Percentiles rank a stretch among this genome's conserved stretches.
Conservation (phyloP, 192 early-diverging fungal genomes). For the Backusella macrospora region DNA sequence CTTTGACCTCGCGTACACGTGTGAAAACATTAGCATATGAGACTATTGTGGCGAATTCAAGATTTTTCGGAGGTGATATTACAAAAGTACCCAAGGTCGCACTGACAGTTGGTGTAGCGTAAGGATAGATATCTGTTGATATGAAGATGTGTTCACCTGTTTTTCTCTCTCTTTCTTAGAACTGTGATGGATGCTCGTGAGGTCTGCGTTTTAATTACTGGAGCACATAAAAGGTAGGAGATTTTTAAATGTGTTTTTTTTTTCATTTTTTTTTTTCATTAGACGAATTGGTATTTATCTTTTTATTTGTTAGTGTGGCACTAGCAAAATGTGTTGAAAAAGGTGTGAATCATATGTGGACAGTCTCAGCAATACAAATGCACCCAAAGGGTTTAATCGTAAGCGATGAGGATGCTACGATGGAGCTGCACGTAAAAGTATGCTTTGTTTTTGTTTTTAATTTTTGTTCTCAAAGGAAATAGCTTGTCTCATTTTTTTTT, state of each 20-base stretch:
- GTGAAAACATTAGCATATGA: conserved; percentile 87
- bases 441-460: too few species aligned
- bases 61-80: conserved; percentile 73
- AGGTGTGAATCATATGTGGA: conserved; percentile 88
- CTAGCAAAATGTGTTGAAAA: conserved; percentile 84
- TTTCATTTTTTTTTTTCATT: conserved; percentile 41
- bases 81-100: conserved; percentile 83
- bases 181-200: conserved; percentile 87
- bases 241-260: too few species aligned
- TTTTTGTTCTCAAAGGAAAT: too few species aligned
- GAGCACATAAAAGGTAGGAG: conserved; percentile 65
- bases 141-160: neutral
- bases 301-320: conserved; percentile 45
- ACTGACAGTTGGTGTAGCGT: conserved; percentile 80
- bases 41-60: conserved; percentile 12
- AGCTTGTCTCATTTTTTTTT: neutral
- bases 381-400: conserved; percentile 80
- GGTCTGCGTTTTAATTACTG: conserved; percentile 82
- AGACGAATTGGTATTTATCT: neutral
- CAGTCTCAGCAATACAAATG: conserved; percentile 81
- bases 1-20: conserved; percentile 76
- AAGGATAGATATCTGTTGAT: conserved; percentile 26
- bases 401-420: conserved; percentile 83
- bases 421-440: conserved; percentile 82
- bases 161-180: conserved; percentile 35